Conservation (phyloP, 306 rosid genomes). For the Lathyrus sativus region DNA sequence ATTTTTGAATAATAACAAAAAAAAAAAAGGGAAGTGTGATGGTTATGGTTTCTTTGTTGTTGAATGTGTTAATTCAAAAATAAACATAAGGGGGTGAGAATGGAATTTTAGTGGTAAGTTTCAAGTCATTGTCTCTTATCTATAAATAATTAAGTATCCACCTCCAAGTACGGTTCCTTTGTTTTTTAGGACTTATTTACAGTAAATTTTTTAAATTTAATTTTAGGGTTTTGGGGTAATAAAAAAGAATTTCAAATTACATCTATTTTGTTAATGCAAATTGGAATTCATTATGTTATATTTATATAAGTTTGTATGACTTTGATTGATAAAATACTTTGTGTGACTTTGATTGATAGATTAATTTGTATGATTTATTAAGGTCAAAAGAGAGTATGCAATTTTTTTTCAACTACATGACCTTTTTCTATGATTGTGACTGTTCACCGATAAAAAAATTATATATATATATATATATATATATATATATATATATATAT, state of each 20-base stretch:
- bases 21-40: background rate
- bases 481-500: constrained; percentile 1
- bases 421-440: constrained; percentile 12
- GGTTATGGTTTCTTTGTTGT: background rate
- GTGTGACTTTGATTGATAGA: background rate
- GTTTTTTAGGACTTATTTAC: background rate
- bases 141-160: constrained; percentile 35
- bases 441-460: constrained; percentile 18
- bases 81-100: constrained; percentile 31
- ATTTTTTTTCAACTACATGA: constrained; percentile 1
- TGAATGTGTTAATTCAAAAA: constrained; percentile 32
- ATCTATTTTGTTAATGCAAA: background rate
- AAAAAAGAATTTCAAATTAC: background rate
- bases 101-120: constrained; percentile 45
- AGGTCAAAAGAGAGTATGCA: background rate
- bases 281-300: background rate
- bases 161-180: constrained; percentile 33
- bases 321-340: background rate
- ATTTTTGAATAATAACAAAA: background rate
- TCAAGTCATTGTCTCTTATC: constrained; percentile 36
- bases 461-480: constrained; percentile 4
- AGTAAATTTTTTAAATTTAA: constrained; percentile 7
- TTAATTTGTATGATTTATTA: background rate
- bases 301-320: background rate
- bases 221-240: background rate